Evolutionary conservation across 768 basidiomycete genomes (phyloP).

Genomic region (Chlorophyllum brunneum): DNA sequence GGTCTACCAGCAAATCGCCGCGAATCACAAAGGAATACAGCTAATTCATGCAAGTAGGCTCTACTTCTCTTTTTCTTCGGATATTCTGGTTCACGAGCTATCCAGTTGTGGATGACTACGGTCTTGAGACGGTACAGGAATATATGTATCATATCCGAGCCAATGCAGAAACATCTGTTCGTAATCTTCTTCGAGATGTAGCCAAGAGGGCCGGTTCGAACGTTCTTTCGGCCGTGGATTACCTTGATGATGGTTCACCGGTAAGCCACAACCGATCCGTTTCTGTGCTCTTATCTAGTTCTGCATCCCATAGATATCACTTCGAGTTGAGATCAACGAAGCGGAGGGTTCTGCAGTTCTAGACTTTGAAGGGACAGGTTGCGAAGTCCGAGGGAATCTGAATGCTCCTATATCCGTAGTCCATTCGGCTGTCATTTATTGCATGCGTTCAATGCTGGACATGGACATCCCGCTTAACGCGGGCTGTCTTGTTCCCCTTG

Average conservation of each 20-base stretch:
- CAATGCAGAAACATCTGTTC: conserved; percentile 86
- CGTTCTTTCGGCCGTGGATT: conserved; percentile 69
- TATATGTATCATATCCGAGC: conserved; percentile 90
- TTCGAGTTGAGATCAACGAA: conserved; percentile 76
- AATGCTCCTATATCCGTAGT: conserved; percentile 85
- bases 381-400: conserved; percentile 80
- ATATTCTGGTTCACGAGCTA: conserved; percentile 10
- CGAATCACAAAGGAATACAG: conserved; percentile 89
- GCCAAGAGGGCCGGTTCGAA: conserved; percentile 64
- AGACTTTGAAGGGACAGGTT: conserved; percentile 83
- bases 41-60: conserved; percentile 72
- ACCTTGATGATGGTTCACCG: conserved; percentile 85
- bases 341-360: conserved; percentile 72
- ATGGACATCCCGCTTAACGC: conserved; percentile 90
- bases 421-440: conserved; percentile 86
- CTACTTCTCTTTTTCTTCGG: conserved; percentile 1
- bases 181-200: conserved; percentile 75
- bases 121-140: conserved; percentile 81
- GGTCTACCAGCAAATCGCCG: conserved; percentile 78
- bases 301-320: conserved; percentile 50
- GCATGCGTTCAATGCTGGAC: conserved; percentile 84
- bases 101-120: conserved; percentile 82
- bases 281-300: not conserved
- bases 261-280: conserved; percentile 32
- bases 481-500: conserved; percentile 85